These are phyloP conservation scores for Diaporthe citri DNA, from an alignment of 2,329 filamentous ascomycete genomes.

Conservation along the genomic window DNA sequence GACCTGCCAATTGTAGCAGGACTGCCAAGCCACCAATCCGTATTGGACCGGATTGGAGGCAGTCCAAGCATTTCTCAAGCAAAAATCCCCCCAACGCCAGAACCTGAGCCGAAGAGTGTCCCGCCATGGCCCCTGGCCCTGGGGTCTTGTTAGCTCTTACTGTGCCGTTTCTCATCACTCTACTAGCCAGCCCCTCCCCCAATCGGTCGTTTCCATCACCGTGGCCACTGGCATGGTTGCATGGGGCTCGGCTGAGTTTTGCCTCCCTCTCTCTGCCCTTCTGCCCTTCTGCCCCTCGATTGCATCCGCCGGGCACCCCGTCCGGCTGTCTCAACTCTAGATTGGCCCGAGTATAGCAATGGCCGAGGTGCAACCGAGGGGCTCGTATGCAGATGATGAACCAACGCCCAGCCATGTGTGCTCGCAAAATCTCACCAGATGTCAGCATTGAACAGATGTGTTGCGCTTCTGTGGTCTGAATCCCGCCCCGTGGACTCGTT, in stretches of 20 bases:
- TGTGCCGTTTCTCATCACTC: conserved; percentile 13
- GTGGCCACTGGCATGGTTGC: conserved; percentile 13
- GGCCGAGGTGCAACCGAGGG: conserved; percentile 15
- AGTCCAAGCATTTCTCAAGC: conserved; percentile 3
- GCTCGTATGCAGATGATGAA: neutral
- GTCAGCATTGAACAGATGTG: neutral
- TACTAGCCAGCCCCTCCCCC: neutral
- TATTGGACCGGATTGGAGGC: neutral
- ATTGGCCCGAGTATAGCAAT: neutral
- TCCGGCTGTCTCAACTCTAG: neutral
- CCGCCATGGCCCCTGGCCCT: neutral
- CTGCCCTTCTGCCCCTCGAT: neutral
- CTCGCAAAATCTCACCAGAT: neutral
- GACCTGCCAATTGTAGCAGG: conserved; percentile 33
- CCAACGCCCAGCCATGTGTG: neutral
- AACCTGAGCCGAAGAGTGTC: neutral
- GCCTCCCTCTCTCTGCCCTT: no score
- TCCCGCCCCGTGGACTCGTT: conserved; percentile 2
- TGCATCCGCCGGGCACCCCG: neutral
- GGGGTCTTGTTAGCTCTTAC: conserved; percentile 7
- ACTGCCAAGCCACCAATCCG: conserved; percentile 26
- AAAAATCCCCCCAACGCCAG: neutral
- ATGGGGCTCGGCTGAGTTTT: neutral
- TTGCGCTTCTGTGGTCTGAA: neutral
- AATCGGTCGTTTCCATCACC: conserved; percentile 2